Evolutionary conservation across 495 filamentous ascomycete genomes (phyloP).

Genomic region (Aspergillus leporis): DNA sequence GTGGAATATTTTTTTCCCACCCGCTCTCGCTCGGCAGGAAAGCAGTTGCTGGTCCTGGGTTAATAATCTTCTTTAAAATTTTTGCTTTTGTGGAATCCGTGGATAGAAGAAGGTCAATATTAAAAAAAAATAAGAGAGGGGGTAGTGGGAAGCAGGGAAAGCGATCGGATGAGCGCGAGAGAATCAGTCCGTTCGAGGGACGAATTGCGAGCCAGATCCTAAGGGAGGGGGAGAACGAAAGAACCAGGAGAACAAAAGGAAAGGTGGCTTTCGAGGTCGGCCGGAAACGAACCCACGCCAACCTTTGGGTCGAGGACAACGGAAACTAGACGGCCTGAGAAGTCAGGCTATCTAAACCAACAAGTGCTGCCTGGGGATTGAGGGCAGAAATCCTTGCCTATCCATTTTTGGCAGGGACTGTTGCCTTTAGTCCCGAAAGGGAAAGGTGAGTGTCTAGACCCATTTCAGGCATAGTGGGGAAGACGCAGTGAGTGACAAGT

Average conservation of each 20-base stretch:
- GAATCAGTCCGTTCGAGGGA: slow-evolving; percentile 19
- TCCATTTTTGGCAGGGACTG: slow-evolving; percentile 10
- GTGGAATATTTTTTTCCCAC: slow-evolving; percentile 32
- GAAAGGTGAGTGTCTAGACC: slow-evolving; percentile 18
- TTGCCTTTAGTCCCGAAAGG: slow-evolving; percentile 12
- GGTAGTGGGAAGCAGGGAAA: slow-evolving; percentile 9
- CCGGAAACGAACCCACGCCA: slow-evolving; percentile 14
- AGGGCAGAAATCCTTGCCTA: slow-evolving; percentile 7
- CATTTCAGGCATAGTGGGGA: slow-evolving; percentile 22
- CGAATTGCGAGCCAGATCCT: slow-evolving; percentile 21
- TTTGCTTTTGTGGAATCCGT: background rate
- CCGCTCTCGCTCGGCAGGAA: slow-evolving; percentile 23
- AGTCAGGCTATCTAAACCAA: slow-evolving; percentile 12
- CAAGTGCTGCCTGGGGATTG: slow-evolving; percentile 17
- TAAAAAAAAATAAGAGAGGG: slow-evolving; percentile 3
- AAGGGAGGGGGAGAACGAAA: slow-evolving; percentile 5
- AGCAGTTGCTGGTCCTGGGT: slow-evolving; percentile 11
- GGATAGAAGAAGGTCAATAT: slow-evolving; percentile 1
- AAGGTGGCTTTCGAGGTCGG: slow-evolving; percentile 12
- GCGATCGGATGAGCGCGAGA: slow-evolving; percentile 7
- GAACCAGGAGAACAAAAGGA: slow-evolving; percentile 8
- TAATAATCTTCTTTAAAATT: slow-evolving; percentile 8
- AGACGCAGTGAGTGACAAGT: slow-evolving; percentile 15
- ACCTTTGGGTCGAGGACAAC: slow-evolving; percentile 6
- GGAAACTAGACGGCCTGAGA: slow-evolving; percentile 8